Percentiles rank a stretch among this genome's conserved stretches.
Evolutionary conservation across 306 rosid genomes (phyloP).

Genomic region (Aeschynomene evenia): DNA sequence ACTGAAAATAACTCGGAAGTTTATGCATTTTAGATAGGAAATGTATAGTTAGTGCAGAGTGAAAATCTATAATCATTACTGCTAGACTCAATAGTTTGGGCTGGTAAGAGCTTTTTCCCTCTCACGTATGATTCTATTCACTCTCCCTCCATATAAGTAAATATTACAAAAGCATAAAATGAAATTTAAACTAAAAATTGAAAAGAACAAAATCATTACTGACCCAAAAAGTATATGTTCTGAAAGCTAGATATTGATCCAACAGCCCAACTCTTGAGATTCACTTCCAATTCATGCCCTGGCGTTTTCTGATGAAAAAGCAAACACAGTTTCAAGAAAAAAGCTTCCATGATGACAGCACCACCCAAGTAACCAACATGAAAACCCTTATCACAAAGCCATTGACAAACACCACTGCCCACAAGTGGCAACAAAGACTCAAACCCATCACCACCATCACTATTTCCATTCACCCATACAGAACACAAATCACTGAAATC

Average conservation of each 20-base stretch:
- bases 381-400: slow-evolving; percentile 43
- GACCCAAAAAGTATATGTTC: slow-evolving; percentile 61
- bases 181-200: neutral
- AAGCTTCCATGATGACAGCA: slow-evolving; percentile 55
- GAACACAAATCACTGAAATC: slow-evolving; percentile 46
- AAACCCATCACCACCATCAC: slow-evolving; percentile 19
- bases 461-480: slow-evolving; percentile 52
- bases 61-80: neutral
- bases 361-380: slow-evolving; percentile 60
- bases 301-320: slow-evolving; percentile 30
- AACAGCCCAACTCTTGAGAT: slow-evolving; percentile 61
- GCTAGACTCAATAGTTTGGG: neutral
- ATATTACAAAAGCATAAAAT: slow-evolving; percentile 8
- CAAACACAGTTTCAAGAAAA: slow-evolving; percentile 56
- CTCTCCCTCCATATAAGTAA: slow-evolving; percentile 11
- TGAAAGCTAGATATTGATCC: slow-evolving; percentile 64
- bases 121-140: neutral
- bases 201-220: slow-evolving; percentile 33
- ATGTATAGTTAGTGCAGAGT: neutral
- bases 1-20: slow-evolving; percentile 3
- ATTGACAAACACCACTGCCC: slow-evolving; percentile 44
- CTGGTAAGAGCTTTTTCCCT: neutral
- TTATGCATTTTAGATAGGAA: slow-evolving; percentile 5
- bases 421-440: slow-evolving; percentile 60
- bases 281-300: slow-evolving; percentile 48